These are phyloP conservation scores for Plasmodium knowlesi DNA, from an alignment of 169 alveolate species.

Conservation along the genomic window DNA sequence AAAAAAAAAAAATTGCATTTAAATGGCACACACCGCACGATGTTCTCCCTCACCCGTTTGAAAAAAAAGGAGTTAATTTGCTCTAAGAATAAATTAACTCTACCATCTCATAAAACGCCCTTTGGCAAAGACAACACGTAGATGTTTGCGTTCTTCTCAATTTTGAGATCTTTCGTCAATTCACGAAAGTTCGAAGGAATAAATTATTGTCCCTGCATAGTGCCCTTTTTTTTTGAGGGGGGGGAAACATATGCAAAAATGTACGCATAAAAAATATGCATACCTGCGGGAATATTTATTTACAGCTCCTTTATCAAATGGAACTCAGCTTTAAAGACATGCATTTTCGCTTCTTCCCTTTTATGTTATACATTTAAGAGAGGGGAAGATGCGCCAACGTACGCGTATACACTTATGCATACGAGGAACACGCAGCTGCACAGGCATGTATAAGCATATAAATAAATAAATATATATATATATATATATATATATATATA, in stretches of 20 bases:
- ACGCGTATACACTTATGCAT: background rate
- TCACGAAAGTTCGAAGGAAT: background rate
- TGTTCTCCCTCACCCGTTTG: background rate
- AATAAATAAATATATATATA: background rate
- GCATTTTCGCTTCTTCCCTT: background rate
- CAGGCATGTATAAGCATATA: background rate
- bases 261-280: background rate
- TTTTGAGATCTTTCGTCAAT: background rate
- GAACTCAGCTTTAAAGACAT: background rate
- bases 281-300: background rate
- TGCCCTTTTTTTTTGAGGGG: background rate
- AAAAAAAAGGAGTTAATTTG: background rate
- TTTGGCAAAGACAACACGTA: background rate
- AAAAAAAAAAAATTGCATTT: slow-evolving; percentile 6
- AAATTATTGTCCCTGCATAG: background rate
- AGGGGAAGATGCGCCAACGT: background rate
- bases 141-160: background rate
- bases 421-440: background rate
- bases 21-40: background rate
- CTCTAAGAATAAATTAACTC: background rate
- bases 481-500: background rate
- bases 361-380: background rate
- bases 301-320: slow-evolving; percentile 1
- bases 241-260: background rate
- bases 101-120: background rate